Base-by-base conservation (phyloP, 495 filamentous ascomycete species). In the Penicillium mononematosum region DNA sequence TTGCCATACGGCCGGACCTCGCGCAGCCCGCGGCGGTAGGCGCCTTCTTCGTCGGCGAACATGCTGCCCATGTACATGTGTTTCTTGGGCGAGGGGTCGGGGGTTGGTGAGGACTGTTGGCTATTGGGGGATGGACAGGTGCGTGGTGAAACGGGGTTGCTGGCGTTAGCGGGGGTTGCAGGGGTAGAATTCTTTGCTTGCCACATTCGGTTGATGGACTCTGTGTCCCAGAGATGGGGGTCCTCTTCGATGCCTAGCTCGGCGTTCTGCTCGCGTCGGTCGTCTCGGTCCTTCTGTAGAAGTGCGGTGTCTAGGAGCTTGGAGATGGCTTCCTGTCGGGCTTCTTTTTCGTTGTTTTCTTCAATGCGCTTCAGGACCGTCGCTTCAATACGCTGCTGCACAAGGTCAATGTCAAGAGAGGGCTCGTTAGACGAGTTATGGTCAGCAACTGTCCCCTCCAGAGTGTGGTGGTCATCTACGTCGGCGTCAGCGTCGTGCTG, bases 331-430 rank as follows among this genome's bases (percentile, higher is more conserved):
- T 24, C 10, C 19, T 47, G 14, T 1, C 32, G 43, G 43, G 29
- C 11, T 36, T 47, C 10, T 8, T 39, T 55, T 39, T 38, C 20
- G 24, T 38, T 29, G 31, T 55, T 19, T 8, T 55, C 53, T 29
- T 55, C 53, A 16, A 55, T 46, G 20, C 53, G 32, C 22, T 45
- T 46, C 8, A 19, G 22, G 31, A 55, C 32, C 10, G 53, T 46
- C n/a, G 44, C 53, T 47, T 55, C 53, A 29, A 55, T 47, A 9
- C 53, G 32, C 25, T 47, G 42, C 43, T 55, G 53, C 11, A 53
- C 29, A 14, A 14, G 10, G n/a, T 29, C 24, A 17, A 53, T 41
- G 36, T 43, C 38, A 32, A 53, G 12, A 32, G 10, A 12, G 8
- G 44, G 4, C 24, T 27, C 14, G 3, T 46, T 4, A 2, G 14